Percentiles rank a stretch among this genome's conserved stretches.
phyloP scores from a whole-genome alignment of 2,329 filamentous ascomycete species.

The Trichoderma harzianum region DNA sequence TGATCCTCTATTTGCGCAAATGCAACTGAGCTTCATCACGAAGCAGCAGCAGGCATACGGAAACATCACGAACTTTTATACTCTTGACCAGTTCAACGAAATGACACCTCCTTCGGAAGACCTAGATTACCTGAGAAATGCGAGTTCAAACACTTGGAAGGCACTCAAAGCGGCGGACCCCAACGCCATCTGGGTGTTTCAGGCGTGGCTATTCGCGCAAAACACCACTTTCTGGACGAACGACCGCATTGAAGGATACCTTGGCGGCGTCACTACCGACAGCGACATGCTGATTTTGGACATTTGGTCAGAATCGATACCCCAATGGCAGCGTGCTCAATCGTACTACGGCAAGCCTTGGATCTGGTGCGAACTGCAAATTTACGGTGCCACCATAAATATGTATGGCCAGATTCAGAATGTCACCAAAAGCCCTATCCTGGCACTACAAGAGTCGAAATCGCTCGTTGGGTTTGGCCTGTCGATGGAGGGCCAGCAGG shows the following conservation, averaged over 20 bases:
- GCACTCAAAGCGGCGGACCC: neutral
- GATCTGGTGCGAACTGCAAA: conserved; percentile 53
- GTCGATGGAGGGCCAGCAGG: neutral
- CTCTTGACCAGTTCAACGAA: neutral
- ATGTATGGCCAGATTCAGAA: conserved; percentile 49
- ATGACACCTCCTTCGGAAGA: neutral
- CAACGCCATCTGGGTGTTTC: conserved; percentile 50
- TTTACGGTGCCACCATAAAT: conserved; percentile 47
- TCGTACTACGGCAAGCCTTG: conserved; percentile 51
- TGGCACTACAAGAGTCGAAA: neutral
- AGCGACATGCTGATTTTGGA: conserved; percentile 50
- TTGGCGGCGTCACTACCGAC: conserved; percentile 42
- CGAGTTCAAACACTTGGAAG: neutral
- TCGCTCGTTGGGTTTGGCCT: neutral
- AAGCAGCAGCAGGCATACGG: neutral
- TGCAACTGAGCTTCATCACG: neutral
- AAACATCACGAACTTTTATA: neutral
- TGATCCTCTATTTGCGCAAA: neutral
- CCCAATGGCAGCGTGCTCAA: conserved; percentile 48
- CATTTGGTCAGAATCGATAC: conserved; percentile 47
- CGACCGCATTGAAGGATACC: conserved; percentile 46
- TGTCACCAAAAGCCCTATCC: conserved; percentile 42
- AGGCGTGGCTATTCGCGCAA: conserved; percentile 49
- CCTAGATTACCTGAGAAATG: neutral
- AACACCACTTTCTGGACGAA: conserved; percentile 43